Evolutionary conservation across 345 rosid genomes (phyloP), one percentile per base, ranked within the genome.

Genomic region (Linum lewisii): DNA sequence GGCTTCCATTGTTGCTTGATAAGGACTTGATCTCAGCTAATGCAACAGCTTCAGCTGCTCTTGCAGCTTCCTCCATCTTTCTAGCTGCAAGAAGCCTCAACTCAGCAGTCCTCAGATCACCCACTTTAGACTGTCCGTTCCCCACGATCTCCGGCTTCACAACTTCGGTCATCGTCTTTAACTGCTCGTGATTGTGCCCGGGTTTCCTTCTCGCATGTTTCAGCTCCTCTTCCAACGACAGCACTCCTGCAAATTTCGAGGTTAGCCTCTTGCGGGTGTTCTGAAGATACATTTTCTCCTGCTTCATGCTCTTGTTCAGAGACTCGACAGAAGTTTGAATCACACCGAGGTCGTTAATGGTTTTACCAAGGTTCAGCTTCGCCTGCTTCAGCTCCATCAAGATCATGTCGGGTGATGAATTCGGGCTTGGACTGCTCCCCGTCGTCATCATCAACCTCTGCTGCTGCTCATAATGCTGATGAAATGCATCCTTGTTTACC

Each of bases 11-110:
- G 29, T 69, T 61, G 23, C 66, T 52, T 16, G 94, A 85, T 32
- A 89, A 58, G 61, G 73, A 76, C 57, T 79, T 72, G 51, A 86
- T 80, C 64, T 87, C 97, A 4, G 84, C 84, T 6, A 88, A 51
- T 4, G 99, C 99, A 22, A 93, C 84, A 24, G 91, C 94, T 79
- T 93, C 97, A 1, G 95, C 86, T 29, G 99, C 99, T 66, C 73
- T 79, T 15, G 99, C 99, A 63, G 99, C 99, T 76, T 93, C 99
- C 79, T 89, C 97, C 99, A 89, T 89, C 78, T 89, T 93, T 54
- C 79, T 85, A 25, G 95, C 97, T n/a, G 99, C 99, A 64, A 82
- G 53, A 75, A 82, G 65, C 72, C 88, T 93, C 91, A 93, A 82
- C 66, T 93, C 97, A 38, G 86, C 94, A 1, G 86, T 83, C 67